Evolutionary conservation across 83 land plant genomes (phyloP).

Genomic region (Picea mariana): DNA sequence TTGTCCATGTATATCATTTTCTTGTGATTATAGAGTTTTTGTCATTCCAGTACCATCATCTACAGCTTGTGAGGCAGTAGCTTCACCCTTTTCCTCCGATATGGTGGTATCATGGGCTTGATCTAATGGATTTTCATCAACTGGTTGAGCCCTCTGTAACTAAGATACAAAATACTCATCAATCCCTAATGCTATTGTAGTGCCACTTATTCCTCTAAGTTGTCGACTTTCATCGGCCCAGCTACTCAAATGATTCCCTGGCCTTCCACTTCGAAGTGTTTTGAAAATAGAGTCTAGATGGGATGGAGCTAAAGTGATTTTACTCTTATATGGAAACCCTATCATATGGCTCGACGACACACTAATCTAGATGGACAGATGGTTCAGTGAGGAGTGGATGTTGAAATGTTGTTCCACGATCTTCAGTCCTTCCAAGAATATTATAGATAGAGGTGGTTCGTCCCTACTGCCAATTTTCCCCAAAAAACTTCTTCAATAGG

Average conservation of each 20-base stretch:
- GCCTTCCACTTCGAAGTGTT: conserved; percentile 74
- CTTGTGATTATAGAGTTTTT: background rate
- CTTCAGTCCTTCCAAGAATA: too few species aligned
- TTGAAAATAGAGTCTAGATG: conserved; percentile 81
- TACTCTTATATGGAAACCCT: too few species aligned
- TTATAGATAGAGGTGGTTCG: too few species aligned
- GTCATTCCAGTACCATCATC: conserved; percentile 24
- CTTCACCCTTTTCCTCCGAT: conserved; percentile 27
- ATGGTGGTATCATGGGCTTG: conserved; percentile 21
- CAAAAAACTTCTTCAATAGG: too few species aligned
- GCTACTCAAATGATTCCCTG: conserved; percentile 69
- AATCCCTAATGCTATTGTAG: conserved; percentile 76
- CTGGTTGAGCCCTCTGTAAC: conserved; percentile 51
- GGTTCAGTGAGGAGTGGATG: too few species aligned
- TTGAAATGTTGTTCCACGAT: too few species aligned
- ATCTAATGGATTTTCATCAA: conserved; percentile 38
- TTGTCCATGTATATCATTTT: too few species aligned
- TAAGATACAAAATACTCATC: conserved; percentile 84
- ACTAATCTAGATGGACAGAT: too few species aligned
- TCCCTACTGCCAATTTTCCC: too few species aligned
- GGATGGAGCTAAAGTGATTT: conserved; percentile 69
- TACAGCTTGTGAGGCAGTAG: conserved; percentile 21
- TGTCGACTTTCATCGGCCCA: conserved; percentile 88
- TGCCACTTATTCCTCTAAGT: conserved; percentile 65
- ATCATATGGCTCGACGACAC: too few species aligned